phyloP scores from a whole-genome alignment of 495 filamentous ascomycete genomes.

The Aspergillus cavernicola region DNA sequence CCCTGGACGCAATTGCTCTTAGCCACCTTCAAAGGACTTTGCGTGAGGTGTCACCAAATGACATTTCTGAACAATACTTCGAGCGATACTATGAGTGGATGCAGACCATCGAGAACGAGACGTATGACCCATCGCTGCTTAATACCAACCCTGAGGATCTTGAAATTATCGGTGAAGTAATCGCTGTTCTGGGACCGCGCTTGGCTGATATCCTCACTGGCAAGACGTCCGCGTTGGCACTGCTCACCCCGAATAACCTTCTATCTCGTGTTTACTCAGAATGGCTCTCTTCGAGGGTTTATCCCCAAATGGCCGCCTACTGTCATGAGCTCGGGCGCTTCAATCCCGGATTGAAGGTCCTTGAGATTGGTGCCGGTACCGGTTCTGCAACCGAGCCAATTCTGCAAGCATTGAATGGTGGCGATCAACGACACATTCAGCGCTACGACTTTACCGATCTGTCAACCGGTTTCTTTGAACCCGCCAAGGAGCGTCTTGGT shows the following conservation, averaged over 20 bases:
- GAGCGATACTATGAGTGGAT: conserved; percentile 8
- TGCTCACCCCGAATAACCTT: conserved; percentile 3
- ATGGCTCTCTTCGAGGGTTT: not conserved
- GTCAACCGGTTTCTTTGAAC: conserved; percentile 12
- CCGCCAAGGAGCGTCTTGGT: conserved; percentile 6
- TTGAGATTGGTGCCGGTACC: conserved; percentile 9
- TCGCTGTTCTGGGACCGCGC: conserved; percentile 1
- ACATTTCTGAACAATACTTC: conserved; percentile 1
- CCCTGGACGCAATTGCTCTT: not conserved
- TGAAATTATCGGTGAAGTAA: conserved; percentile 2
- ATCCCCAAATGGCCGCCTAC: conserved; percentile 8
- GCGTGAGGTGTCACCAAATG: not conserved
- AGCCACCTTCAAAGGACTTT: not conserved
- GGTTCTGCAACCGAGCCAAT: conserved; percentile 4
- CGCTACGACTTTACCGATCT: conserved; percentile 6
- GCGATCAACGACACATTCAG: not conserved
- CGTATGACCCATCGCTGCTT: conserved; percentile 2
- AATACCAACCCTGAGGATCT: not conserved
- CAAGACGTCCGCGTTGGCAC: conserved; percentile 2
- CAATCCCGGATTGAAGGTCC: conserved; percentile 5
- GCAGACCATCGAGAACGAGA: not conserved
- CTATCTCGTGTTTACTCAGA: conserved; percentile 6
- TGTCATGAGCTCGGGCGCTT: conserved; percentile 3
- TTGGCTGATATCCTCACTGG: conserved; percentile 3
- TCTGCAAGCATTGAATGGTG: conserved; percentile 6